phyloP scores from a whole-genome alignment of 106 monocot species.

The Iris macrosiphon region DNA sequence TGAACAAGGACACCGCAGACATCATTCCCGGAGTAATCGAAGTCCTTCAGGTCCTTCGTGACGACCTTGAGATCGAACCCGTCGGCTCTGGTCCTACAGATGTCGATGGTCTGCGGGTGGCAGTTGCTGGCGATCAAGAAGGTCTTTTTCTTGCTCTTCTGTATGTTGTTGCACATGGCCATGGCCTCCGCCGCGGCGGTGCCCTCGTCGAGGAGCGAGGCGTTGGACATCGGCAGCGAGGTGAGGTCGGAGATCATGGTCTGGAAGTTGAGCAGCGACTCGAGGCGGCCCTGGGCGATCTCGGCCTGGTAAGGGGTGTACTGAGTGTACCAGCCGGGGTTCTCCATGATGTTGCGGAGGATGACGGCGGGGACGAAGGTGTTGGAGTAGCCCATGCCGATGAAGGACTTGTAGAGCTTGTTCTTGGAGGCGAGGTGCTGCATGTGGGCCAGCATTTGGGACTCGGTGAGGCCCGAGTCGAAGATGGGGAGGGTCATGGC shows the following conservation, averaged over 20 bases:
- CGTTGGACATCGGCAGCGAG: slow-evolving; percentile 94
- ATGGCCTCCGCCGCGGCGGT: slow-evolving; percentile 99
- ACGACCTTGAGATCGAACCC: slow-evolving; percentile 85
- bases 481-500: slow-evolving; percentile 59
- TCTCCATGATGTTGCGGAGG: slow-evolving; percentile 96
- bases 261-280: slow-evolving; percentile 95
- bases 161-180: slow-evolving; percentile 98
- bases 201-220: slow-evolving; percentile 93
- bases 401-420: slow-evolving; percentile 80
- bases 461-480: slow-evolving; percentile 78
- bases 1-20: slow-evolving; percentile 92
- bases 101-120: slow-evolving; percentile 90
- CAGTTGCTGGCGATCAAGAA: slow-evolving; percentile 87
- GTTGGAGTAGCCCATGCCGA: slow-evolving; percentile 95
- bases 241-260: slow-evolving; percentile 92
- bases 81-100: slow-evolving; percentile 74
- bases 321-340: slow-evolving; percentile 99
- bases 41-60: slow-evolving; percentile 41
- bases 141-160: slow-evolving; percentile 69
- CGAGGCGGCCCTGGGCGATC: slow-evolving; percentile 95
- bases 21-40: slow-evolving; percentile 67
- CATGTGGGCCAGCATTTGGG: slow-evolving; percentile 92
- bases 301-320: slow-evolving; percentile 99
- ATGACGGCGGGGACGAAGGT: slow-evolving; percentile 89
- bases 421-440: slow-evolving; percentile 67